phyloP scores from a whole-genome alignment of 164 flowering plant genomes.

The Warburgia ugandensis region DNA sequence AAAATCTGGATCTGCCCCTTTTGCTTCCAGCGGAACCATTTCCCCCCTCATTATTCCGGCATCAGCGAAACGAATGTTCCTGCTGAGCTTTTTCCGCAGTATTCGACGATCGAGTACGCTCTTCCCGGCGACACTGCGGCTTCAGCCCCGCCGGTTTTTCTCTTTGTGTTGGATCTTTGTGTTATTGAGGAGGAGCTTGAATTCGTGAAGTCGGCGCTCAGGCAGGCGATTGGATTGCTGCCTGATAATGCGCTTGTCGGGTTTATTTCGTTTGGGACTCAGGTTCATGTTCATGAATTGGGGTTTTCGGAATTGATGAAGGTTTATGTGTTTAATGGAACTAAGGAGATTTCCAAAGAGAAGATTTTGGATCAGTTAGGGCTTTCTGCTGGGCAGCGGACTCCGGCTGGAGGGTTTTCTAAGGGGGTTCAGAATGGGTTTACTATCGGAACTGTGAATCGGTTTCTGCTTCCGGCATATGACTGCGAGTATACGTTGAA shows the following conservation, averaged over 20 bases:
- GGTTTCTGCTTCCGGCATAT: constrained; percentile 82
- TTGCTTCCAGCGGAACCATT: constrained; percentile 77
- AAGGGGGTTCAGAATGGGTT: constrained; percentile 32
- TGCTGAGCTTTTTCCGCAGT: constrained; percentile 84
- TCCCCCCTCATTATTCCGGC: constrained; percentile 62
- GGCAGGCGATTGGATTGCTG: constrained; percentile 62
- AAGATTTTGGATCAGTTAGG: constrained; percentile 93
- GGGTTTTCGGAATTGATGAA: constrained; percentile 84
- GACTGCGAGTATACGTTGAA: constrained; percentile 77
- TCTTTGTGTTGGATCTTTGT: constrained; percentile 81
- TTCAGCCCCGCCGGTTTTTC: constrained; percentile 33
- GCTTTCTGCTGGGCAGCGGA: constrained; percentile 33
- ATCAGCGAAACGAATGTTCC: constrained; percentile 74
- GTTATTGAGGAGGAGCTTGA: constrained; percentile 84
- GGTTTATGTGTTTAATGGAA: constrained; percentile 80
- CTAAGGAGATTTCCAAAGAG: constrained; percentile 71
- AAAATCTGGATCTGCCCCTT: constrained; percentile 97
- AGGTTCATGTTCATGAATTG: constrained; percentile 92
- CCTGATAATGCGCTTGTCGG: constrained; percentile 91
- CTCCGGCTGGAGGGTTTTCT: constrained; percentile 17
- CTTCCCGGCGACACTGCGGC: constrained; percentile 11
- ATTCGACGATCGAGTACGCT: constrained; percentile 58
- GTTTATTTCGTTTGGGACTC: constrained; percentile 82
- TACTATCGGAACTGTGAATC: constrained; percentile 28
- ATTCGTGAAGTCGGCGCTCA: constrained; percentile 65